Base-by-base conservation (phyloP, 345 rosid species). In the Melastoma malabathricum region DNA sequence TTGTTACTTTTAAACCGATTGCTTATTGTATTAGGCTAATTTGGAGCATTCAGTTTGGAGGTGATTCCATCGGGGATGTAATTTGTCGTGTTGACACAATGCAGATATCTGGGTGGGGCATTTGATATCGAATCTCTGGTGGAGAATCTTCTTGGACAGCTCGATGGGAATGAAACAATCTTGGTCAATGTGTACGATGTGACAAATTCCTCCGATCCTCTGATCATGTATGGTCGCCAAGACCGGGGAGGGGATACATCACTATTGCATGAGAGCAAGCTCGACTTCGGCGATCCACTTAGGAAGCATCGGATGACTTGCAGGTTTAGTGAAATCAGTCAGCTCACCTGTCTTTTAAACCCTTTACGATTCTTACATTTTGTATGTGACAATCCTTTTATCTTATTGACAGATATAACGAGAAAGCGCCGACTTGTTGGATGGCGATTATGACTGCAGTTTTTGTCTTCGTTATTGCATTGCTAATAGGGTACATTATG, bases 121-220 rank as follows among this genome's bases (percentile, higher is more conserved):
- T 92, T 92, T 72, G 98, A 92, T 68, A 95, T 92, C 3, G 98
- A 92, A 79, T 92, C 98, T 68, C 96, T 92, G 3, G 96, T 92
- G 50, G 98, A 92, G 75, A 84, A 87, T 74, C 72, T 92, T 58
- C 98, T 92, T 14, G 85, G 98, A 48, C 96, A 87, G 65, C 98
- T 92, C 64, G 95, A 86, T 25, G 98, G 96, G 55, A 87, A 87
- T 75, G 87, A 92, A 64, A 95, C 78, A 43, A 75, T 92, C 63
- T 73, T 92, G 60, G 98, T 92, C 69, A 81, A 87, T 46, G 98
- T 92, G 12, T 87, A 75, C 53, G 98, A 92, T 60, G 64, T 87
- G 48, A 92, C 98, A 7, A 84, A 92, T 61, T 74, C 77, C 47
- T 87, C 95, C 4, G 80, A 82, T 60, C 95, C 81, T 8, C 72